Evolutionary conservation across 805 yeast genomes (phyloP), one percentile per base, ranked within the genome.

Genomic region (Lipomyces oligophaga): DNA sequence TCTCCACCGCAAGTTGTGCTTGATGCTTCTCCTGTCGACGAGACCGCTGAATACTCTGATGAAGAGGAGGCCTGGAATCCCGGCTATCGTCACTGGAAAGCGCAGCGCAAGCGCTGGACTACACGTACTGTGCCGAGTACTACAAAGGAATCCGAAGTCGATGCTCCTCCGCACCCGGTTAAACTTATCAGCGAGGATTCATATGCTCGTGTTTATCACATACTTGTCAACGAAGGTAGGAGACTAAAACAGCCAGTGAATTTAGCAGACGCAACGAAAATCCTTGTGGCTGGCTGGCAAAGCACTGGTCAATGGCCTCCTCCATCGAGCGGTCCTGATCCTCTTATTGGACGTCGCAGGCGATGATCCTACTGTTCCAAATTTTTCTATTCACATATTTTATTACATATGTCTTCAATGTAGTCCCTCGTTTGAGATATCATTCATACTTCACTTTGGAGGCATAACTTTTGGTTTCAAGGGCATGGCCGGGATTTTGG

Each of bases 281-380:
- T 89, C 20, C 75, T 89, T 34, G 80, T 85, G 58, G 77, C 83
- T 3, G 96, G 96, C 16, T 89, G 97, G 97, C 73, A 75, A 13
- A 81, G 79, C 49, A 79, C 79, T 19, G 86, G 81, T 41, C 77
- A 79, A 55, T 89, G 93, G 90, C 59, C 64, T 46, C 52, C 61
- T 53, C 31, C 58, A 34, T 52, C 46, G 3, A 22, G 33, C 28
- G 43, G 41, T 5, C 46, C 55, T 11, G 55, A 51, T 37, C 55
- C 55, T 2, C 38, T 44, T 10, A 38, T 49, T n/a, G 55, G 34
- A 6, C 40, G 37, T 5, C 45, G 53, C 28, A 41, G 32, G 20
- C 39, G 41, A 38, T 20, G 32, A 34, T 4, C 11, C 26, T 32
- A 4, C 18, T n/a, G 16, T 25, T 30, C 22, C 16, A 21, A 13